Percentiles rank a stretch among this genome's conserved stretches.
Evolutionary conservation across 129 eudicot genomes (phyloP).

Genomic region (Tanacetum coccineum): DNA sequence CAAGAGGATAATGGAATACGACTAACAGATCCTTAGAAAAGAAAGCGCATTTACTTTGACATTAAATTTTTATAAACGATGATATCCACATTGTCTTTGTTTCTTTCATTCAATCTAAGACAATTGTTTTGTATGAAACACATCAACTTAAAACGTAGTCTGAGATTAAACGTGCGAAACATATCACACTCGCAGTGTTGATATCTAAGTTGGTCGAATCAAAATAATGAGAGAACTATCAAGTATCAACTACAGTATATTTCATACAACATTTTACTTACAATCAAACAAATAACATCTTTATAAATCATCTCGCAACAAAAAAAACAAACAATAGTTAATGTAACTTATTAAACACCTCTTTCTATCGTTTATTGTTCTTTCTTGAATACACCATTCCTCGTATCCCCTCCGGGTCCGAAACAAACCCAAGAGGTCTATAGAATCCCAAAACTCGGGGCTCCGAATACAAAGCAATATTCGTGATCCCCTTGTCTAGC

Average conservation of each 20-base stretch:
- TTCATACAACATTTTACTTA: neutral
- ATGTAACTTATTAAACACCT: neutral
- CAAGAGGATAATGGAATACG: too few relatives aligned
- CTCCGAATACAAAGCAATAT: slow-evolving; percentile 92
- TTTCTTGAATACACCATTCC: slow-evolving; percentile 84
- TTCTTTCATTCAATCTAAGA: too few relatives aligned
- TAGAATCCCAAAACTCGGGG: slow-evolving; percentile 86
- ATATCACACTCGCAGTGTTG: too few relatives aligned
- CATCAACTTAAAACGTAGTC: too few relatives aligned
- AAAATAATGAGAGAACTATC: too few relatives aligned
- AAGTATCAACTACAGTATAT: neutral
- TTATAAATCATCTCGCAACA: neutral
- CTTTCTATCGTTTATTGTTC: slow-evolving; percentile 31
- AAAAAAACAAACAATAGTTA: neutral
- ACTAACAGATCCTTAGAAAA: too few relatives aligned
- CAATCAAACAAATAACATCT: neutral
- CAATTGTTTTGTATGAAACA: too few relatives aligned
- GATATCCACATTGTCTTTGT: too few relatives aligned
- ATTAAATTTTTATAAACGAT: too few relatives aligned
- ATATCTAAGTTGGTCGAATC: too few relatives aligned
- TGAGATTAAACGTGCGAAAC: too few relatives aligned
- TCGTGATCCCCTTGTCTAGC: slow-evolving; percentile 66
- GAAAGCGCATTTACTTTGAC: too few relatives aligned
- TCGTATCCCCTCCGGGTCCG: slow-evolving; percentile 85
- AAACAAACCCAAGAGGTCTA: slow-evolving; percentile 75